A percentile compares a stretch with the other conserved stretches of the same genome.
Evolutionary conservation across 2,329 filamentous ascomycete species (phyloP).

Genomic region (Ascochyta viciae-villosae): DNA sequence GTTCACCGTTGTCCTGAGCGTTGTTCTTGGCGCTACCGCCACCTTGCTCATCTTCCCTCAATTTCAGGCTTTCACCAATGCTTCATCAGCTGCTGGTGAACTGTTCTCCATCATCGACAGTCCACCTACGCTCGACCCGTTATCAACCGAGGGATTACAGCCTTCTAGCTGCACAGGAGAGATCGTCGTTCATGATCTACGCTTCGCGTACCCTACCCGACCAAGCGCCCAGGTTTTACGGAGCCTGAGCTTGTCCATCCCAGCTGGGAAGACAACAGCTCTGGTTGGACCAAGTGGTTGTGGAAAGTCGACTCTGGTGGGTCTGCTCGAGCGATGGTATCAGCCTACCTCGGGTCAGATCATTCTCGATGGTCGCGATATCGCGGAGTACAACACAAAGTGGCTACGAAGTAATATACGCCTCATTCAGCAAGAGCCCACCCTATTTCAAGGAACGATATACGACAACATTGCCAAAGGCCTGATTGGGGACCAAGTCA

Average conservation of each 20-base stretch:
- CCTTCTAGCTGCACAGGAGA: slow-evolving; percentile 69
- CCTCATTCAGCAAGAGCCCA: slow-evolving; percentile 89
- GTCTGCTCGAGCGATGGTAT: slow-evolving; percentile 89
- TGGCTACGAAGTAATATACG: slow-evolving; percentile 92
- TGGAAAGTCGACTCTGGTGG: slow-evolving; percentile 90
- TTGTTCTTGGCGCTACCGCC: slow-evolving; percentile 53
- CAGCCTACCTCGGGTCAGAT: slow-evolving; percentile 59
- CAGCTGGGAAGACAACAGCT: slow-evolving; percentile 72
- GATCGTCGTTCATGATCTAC: slow-evolving; percentile 89
- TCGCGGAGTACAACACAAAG: slow-evolving; percentile 78
- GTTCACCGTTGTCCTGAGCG: slow-evolving; percentile 42
- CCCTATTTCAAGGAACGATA: slow-evolving; percentile 87
- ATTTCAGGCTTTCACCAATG: slow-evolving; percentile 70
- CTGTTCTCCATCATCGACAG: slow-evolving; percentile 70
- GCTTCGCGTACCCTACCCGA: slow-evolving; percentile 91
- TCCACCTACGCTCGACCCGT: slow-evolving; percentile 72
- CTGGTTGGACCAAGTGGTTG: slow-evolving; percentile 75
- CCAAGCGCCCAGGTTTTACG: slow-evolving; percentile 68
- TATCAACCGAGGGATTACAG: slow-evolving; percentile 7
- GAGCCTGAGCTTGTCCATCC: slow-evolving; percentile 54
- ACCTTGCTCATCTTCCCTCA: slow-evolving; percentile 69
- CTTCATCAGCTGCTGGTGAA: slow-evolving; percentile 21
- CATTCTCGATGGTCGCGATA: slow-evolving; percentile 57
- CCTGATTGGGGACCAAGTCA: slow-evolving; percentile 70
- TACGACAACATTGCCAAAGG: slow-evolving; percentile 86